Conservation (phyloP, 2,329 filamentous ascomycete species). For the Trichoderma asperellum region DNA sequence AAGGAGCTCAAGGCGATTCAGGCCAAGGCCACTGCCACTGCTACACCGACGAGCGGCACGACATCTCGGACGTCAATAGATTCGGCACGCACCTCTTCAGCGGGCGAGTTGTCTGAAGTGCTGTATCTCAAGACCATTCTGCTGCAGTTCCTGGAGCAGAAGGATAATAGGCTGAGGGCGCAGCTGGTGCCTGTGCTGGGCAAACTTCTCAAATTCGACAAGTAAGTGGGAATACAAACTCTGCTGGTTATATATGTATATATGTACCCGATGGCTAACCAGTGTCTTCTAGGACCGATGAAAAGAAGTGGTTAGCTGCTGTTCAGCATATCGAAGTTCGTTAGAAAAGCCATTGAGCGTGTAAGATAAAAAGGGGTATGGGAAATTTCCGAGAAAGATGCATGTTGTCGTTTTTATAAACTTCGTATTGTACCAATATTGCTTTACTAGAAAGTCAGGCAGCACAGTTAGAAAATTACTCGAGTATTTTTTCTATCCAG, state of each 20-base stretch:
- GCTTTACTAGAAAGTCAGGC: not conserved
- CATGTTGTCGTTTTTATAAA: not conserved
- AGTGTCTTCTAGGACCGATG: conserved; percentile 32
- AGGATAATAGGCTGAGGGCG: conserved; percentile 73
- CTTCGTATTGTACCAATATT: not conserved
- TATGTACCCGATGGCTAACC: not conserved
- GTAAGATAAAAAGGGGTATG: not conserved
- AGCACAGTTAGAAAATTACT: not conserved
- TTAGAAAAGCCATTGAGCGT: conserved; percentile 11
- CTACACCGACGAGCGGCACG: conserved; percentile 41
- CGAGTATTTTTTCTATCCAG: not conserved
- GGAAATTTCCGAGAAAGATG: not conserved
- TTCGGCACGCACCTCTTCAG: conserved; percentile 41
- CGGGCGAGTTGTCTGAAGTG: conserved; percentile 48
- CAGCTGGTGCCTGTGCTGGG: conserved; percentile 79
- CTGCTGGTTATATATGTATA: not conserved
- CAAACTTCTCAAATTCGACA: conserved; percentile 76
- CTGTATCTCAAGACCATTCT: conserved; percentile 81
- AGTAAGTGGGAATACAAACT: conserved; percentile 53
- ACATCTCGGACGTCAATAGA: conserved; percentile 47
- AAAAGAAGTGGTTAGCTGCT: conserved; percentile 37
- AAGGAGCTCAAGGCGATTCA: conserved; percentile 64
- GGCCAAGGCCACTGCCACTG: conserved; percentile 45
- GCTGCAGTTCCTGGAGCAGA: conserved; percentile 79
- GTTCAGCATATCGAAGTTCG: conserved; percentile 35